Evolutionary conservation across 768 basidiomycete genomes (phyloP).

Genomic region (Pisolithus albus): DNA sequence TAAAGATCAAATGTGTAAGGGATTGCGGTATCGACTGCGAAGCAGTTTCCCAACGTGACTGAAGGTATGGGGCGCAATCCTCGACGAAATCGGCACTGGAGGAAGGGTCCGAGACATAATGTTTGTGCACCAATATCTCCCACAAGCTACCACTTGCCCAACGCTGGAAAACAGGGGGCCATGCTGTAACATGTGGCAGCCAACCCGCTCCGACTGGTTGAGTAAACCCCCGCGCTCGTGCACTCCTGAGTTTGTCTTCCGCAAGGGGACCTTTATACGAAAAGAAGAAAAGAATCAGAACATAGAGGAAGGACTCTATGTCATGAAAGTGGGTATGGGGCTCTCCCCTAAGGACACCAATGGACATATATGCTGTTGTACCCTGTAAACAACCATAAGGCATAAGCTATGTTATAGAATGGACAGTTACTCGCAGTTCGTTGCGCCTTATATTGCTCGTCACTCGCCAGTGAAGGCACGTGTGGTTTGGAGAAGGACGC

Average conservation of each 20-base stretch:
- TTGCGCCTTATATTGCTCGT: neutral
- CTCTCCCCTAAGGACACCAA: constrained; percentile 1
- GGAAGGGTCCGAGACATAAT: too few relatives aligned
- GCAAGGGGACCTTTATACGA: constrained; percentile 3
- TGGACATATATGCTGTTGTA: constrained; percentile 10
- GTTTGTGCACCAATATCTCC: too few relatives aligned
- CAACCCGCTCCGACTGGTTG: neutral
- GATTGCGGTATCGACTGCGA: too few relatives aligned
- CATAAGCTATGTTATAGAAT: neutral
- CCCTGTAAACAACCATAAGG: neutral
- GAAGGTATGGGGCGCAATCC: too few relatives aligned
- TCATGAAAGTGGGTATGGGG: constrained; percentile 9
- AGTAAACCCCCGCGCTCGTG: constrained; percentile 1
- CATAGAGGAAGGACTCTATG: constrained; percentile 13
- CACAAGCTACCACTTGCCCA: neutral
- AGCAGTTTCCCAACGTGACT: too few relatives aligned
- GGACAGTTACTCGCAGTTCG: neutral
- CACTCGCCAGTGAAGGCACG: neutral
- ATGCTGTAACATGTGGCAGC: neutral
- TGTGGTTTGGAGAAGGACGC: too few relatives aligned
- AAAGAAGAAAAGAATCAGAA: constrained; percentile 10
- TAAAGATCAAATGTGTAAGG: too few relatives aligned
- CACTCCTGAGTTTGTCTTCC: neutral
- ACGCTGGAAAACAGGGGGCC: neutral
- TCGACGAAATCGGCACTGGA: too few relatives aligned